Conservation (phyloP, 1,284 basidiomycete species). For the Cystobasidium pallidum region DNA sequence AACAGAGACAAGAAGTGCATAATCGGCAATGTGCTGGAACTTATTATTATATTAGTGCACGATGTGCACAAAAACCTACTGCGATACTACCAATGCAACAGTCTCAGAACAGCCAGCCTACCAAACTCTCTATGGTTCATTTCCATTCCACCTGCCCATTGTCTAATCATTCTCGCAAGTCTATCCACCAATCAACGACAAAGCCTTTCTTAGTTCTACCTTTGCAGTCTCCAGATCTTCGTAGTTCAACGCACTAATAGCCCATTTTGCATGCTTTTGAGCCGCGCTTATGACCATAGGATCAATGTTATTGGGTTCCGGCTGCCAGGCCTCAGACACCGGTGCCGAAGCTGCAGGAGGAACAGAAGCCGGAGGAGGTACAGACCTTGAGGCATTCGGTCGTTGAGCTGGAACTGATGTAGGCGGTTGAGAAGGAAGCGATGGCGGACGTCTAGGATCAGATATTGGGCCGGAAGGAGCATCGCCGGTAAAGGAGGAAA, state of each 20-base stretch:
- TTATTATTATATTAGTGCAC: neutral
- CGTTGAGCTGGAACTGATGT: neutral
- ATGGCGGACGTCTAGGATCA: neutral
- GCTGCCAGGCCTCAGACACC: slow-evolving; percentile 65
- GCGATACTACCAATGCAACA: neutral
- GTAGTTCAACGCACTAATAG: slow-evolving; percentile 87
- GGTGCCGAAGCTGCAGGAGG: neutral
- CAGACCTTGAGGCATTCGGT: too few relatives aligned
- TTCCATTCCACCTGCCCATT: too few relatives aligned
- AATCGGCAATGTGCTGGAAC: neutral
- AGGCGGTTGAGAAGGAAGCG: neutral
- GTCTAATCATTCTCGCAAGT: neutral
- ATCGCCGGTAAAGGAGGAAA: slow-evolving; percentile 18
- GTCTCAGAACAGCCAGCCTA: too few relatives aligned
- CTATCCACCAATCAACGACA: slow-evolving; percentile 68
- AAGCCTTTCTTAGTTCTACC: slow-evolving; percentile 74
- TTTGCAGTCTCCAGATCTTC: slow-evolving; percentile 83
- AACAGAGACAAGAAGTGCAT: slow-evolving; percentile 7
- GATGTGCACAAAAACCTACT: neutral
- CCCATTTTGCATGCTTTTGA: slow-evolving; percentile 88
- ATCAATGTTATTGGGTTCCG: slow-evolving; percentile 63
- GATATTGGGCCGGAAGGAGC: neutral
- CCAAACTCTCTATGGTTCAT: neutral
- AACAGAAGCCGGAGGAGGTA: neutral
- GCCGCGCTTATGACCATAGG: slow-evolving; percentile 68